Base-by-base conservation (phyloP, 495 filamentous ascomycete species). In the Gamarada debralockiae region DNA sequence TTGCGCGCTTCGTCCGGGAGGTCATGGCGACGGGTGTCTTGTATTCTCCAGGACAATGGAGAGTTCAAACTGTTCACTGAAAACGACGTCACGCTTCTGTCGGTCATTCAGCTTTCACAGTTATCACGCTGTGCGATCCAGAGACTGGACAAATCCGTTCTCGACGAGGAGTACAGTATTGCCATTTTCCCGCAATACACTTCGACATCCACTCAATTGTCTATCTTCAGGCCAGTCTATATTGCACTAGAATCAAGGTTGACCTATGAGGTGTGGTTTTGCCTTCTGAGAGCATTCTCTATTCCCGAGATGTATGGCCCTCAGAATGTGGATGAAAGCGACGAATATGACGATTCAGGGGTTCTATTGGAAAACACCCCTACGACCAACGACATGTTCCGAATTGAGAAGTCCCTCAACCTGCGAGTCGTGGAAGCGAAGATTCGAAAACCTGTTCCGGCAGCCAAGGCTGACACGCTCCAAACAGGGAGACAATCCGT, bases 251-350 rank as follows among this genome's bases (percentile, higher is more conserved):
- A 97, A 57, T 90, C 82, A 17, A 78, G 95, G 17, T 85, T 96
- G 1, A 71, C 93, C 6, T 96, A 93, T 63, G 93, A 99, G 62
- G 95, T 96, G 12, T 97, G 93, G 95, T 92, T 96, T 64, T 93
- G 96, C 7, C 76, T 99, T 22, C 64, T 99, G 22, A 81, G 92
- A 53, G 91, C 93, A 0, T 97, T 97, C 62, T 89, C 93, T 1
- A 87, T 95, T 43, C 95, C 95, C 8, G 92, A 97, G 63, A 75
- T 99, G 25, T 97, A 96, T 59, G 87, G 86, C 10, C 67, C 68
- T 23, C 54, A 57, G 7, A 68, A 76, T 20, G 57, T 74, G 34
- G 53, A 68, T 5, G 61, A 63, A 5, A 63, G 71, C 14, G 65
- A 70, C 7, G 20, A 47, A 27, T 20, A 29, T n/a, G 27, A 29